Base-by-base conservation (phyloP, 1,139 yeast genomes). In the Kluyveromyces sp. region DNA sequence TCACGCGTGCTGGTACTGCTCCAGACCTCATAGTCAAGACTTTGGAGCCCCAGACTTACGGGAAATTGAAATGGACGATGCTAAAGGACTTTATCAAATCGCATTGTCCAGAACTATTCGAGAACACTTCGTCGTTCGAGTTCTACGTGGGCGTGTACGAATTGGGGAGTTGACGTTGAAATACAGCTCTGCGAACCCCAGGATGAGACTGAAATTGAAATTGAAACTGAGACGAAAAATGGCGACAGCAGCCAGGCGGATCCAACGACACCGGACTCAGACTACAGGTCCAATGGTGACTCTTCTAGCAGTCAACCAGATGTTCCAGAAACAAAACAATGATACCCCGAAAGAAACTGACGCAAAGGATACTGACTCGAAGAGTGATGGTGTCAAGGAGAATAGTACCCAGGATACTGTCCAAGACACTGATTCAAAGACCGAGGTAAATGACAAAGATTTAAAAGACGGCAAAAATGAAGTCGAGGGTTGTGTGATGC, bases 131-230 rank as follows among this genome's bases (percentile, higher is more conserved):
- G 37, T 60, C 64, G 7, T 49, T 62, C 46, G 65, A 62, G 44
- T 62, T 62, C 41, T 63, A 63, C 50, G 67, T 63, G 25, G 67
- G 67, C 3, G 65, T 63, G 4, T 63, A 61, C 45, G 66, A 63
- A 40, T 60, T 29, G 53, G 54, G 27, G 63, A 61, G 41, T 52
- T 50, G 15, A 52, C 35, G 45, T 56, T 29, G 55, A 52, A 30
- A 51, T 61, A 8, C 43, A 41, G 37, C 7, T 41, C 15, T 6
- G 34, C 7, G 39, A 34, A 5, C 34, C 37, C 39, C 35, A 34
- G n/a, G 41, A 43, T 31, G 36, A 34, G 31, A 34, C 25, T 28
- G n/a, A 44, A 7, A n/a, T n/a, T 25, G 32, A 30, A 31, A 39
- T 21, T 4, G 27, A 6, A 35, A 35, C 26, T 7, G 28, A 10